phyloP scores from a whole-genome alignment of 164 flowering plant species.

The Warburgia ugandensis region DNA sequence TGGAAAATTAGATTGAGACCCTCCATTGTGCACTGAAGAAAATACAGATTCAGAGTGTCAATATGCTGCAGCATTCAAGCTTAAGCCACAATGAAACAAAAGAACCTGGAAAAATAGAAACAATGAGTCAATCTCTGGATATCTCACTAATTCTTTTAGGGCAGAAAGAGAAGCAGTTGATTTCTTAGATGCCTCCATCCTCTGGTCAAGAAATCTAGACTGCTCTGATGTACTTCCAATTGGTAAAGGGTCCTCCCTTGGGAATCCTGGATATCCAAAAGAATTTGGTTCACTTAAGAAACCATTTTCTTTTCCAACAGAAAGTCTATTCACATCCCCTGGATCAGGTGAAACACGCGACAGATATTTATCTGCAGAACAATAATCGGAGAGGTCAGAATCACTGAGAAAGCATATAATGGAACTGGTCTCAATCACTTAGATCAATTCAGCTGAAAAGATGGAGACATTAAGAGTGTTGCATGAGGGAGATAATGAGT shows the following conservation, averaged over 20 bases:
- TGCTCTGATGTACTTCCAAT: conserved; percentile 39
- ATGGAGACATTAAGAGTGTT: too few relatives aligned
- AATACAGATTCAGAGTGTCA: conserved; percentile 2
- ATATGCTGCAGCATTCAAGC: conserved; percentile 1
- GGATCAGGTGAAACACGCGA: conserved; percentile 42
- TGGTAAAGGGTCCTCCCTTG: conserved; percentile 40
- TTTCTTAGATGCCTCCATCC: conserved; percentile 49
- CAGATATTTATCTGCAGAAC: conserved; percentile 60
- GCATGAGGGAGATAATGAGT: too few relatives aligned
- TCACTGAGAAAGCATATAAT: too few relatives aligned
- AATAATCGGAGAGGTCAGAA: conserved; percentile 11
- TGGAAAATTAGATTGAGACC: conserved; percentile 57
- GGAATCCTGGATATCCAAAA: conserved; percentile 33
- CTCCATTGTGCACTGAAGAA: conserved; percentile 60
- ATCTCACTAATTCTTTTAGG: conserved; percentile 25
- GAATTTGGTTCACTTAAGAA: conserved; percentile 33
- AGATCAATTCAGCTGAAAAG: too few relatives aligned
- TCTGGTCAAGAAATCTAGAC: conserved; percentile 42
- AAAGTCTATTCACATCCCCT: conserved; percentile 41
- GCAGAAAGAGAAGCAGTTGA: conserved; percentile 22
- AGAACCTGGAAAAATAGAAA: neutral
- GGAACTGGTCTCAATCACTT: too few relatives aligned
- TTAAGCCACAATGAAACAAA: neutral
- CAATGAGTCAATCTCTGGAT: neutral
- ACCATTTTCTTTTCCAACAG: conserved; percentile 42